phyloP scores from a whole-genome alignment of 2,329 filamentous ascomycete genomes.

The Pestalotiopsis fici region DNA sequence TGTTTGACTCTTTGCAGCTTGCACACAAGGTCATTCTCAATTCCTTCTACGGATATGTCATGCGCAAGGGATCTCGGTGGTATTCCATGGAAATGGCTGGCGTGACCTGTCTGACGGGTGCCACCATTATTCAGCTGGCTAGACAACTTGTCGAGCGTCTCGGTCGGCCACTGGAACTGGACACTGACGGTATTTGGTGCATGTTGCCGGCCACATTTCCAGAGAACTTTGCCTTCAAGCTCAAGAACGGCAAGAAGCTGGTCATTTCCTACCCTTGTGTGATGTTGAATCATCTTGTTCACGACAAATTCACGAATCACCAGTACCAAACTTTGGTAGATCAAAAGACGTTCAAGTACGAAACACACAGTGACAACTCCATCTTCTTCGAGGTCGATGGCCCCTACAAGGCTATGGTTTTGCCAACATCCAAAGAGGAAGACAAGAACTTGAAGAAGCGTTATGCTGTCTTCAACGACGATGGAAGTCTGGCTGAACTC shows the following conservation, averaged over 20 bases:
- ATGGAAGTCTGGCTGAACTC: constrained; percentile 90
- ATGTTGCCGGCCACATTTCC: constrained; percentile 96
- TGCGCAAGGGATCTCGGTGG: constrained; percentile 98
- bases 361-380: constrained; percentile 97
- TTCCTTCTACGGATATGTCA: constrained; percentile 98
- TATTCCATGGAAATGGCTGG: constrained; percentile 99
- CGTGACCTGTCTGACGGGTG: constrained; percentile 94
- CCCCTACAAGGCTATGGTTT: constrained; percentile 94
- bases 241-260: constrained; percentile 95
- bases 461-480: constrained; percentile 98
- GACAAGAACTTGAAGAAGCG: constrained; percentile 99
- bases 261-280: constrained; percentile 97
- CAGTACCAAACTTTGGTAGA: constrained; percentile 93
- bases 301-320: constrained; percentile 92
- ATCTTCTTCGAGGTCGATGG: constrained; percentile 99
- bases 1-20: constrained; percentile 94
- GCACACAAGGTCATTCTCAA: constrained; percentile 99
- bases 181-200: constrained; percentile 99
- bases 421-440: constrained; percentile 97
- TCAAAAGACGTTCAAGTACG: constrained; percentile 79
- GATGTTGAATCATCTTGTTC: constrained; percentile 98
- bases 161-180: constrained; percentile 87
- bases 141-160: constrained; percentile 91
- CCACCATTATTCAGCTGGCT: constrained; percentile 95
- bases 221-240: constrained; percentile 91